Conservation (phyloP, 352 stramenopile species). For the Peronospora destructor region DNA sequence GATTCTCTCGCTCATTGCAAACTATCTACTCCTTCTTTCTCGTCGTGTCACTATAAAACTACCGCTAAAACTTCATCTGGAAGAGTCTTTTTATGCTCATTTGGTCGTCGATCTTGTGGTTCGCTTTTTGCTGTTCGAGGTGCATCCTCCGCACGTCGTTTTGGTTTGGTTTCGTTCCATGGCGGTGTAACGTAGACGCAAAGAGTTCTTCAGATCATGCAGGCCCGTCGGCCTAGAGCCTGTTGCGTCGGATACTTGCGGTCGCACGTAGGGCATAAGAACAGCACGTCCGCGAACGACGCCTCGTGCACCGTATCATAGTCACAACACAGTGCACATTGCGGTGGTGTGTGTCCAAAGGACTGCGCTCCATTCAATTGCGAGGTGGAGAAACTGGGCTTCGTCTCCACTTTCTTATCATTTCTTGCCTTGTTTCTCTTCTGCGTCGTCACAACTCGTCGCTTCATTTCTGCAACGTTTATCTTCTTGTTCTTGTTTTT, state of each 20-base stretch:
- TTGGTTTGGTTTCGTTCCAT: constrained; percentile 6
- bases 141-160: constrained; percentile 1
- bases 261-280: constrained; percentile 67
- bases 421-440: neutral
- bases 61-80: constrained; percentile 32
- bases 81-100: constrained; percentile 1
- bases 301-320: constrained; percentile 31
- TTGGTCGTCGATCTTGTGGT: constrained; percentile 2
- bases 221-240: constrained; percentile 44
- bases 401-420: constrained; percentile 3
- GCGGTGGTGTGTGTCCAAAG: constrained; percentile 30
- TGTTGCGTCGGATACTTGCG: constrained; percentile 81
- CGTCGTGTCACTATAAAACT: constrained; percentile 16
- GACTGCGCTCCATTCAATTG: constrained; percentile 26
- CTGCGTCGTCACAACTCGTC: constrained; percentile 6
- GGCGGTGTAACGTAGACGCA: neutral
- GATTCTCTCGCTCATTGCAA: constrained; percentile 10
- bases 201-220: constrained; percentile 27
- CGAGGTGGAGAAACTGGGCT: constrained; percentile 40
- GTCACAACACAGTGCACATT: constrained; percentile 59
- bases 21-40: constrained; percentile 3
- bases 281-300: constrained; percentile 44
- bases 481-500: constrained; percentile 28
- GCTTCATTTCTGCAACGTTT: constrained; percentile 5
- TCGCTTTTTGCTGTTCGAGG: neutral